Conservation (phyloP, 23 red algal species). For the Agarophyton chilense region DNA sequence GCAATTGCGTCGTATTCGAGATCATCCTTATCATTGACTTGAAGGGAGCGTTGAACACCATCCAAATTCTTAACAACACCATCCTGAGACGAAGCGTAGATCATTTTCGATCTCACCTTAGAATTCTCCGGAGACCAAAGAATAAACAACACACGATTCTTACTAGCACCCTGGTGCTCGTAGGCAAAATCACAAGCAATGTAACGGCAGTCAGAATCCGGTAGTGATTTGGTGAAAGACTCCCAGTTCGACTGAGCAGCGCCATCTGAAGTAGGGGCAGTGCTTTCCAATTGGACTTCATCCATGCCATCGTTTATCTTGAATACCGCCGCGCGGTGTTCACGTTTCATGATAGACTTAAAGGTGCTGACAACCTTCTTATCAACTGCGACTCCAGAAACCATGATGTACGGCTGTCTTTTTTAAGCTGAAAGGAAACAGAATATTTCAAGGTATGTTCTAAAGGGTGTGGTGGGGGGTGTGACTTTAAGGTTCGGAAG, state of each 20-base stretch:
- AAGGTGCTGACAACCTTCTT: constrained; percentile 38
- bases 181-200: constrained; percentile 69
- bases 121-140: constrained; percentile 68
- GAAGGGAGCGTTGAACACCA: constrained; percentile 63
- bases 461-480: no score
- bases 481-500: background rate
- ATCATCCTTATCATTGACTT: constrained; percentile 69
- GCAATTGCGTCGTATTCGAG: constrained; percentile 57
- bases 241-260: constrained; percentile 48
- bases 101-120: constrained; percentile 32
- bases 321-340: constrained; percentile 59
- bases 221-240: constrained; percentile 45
- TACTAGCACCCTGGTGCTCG: constrained; percentile 59
- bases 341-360: constrained; percentile 48
- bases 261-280: constrained; percentile 12
- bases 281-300: constrained; percentile 61
- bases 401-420: constrained; percentile 37
- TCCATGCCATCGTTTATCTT: constrained; percentile 74
- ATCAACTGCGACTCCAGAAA: constrained; percentile 77
- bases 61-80: constrained; percentile 62
- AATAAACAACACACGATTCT: constrained; percentile 67
- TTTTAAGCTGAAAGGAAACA: background rate
- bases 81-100: constrained; percentile 76
- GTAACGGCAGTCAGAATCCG: constrained; percentile 78
- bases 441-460: background rate